Conservation (phyloP, 202 grass and related monocot genomes). For the Elaeis oleifera region DNA sequence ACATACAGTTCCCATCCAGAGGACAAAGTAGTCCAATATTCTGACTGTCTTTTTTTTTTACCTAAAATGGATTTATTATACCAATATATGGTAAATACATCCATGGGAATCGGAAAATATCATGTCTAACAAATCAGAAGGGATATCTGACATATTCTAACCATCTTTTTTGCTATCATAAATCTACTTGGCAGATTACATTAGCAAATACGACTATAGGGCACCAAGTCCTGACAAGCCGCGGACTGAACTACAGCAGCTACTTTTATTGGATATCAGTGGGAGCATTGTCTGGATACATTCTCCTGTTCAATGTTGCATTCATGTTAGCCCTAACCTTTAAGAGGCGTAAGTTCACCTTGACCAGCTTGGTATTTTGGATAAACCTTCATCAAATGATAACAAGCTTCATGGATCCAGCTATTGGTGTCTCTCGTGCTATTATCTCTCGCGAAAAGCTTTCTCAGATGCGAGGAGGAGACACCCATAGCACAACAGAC, state of each 20-base stretch:
- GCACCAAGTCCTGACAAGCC: constrained; percentile 35
- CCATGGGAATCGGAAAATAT: no score
- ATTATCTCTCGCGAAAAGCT: constrained; percentile 66
- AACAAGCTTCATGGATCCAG: constrained; percentile 14
- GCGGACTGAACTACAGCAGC: constrained; percentile 47
- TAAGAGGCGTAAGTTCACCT: constrained; percentile 39
- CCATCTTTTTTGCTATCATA: background rate
- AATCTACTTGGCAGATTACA: constrained; percentile 4
- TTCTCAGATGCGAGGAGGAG: constrained; percentile 16
- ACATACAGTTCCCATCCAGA: no score
- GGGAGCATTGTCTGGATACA: constrained; percentile 52
- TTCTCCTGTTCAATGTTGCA: constrained; percentile 50
- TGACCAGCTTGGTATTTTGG: background rate
- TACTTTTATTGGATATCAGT: constrained; percentile 77
- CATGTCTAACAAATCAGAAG: no score
- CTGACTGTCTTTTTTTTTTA: no score
- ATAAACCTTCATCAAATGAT: background rate
- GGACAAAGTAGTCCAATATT: no score
- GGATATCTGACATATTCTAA: no score
- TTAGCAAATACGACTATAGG: constrained; percentile 40
- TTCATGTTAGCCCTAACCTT: constrained; percentile 51
- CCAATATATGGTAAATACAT: no score
- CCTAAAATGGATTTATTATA: no score
- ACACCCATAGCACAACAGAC: background rate
- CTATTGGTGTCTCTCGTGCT: constrained; percentile 39